Evolutionary conservation across 2,329 filamentous ascomycete genomes (phyloP), one percentile per base, ranked within the genome.

Genomic region (Aspergillus ibericus): DNA sequence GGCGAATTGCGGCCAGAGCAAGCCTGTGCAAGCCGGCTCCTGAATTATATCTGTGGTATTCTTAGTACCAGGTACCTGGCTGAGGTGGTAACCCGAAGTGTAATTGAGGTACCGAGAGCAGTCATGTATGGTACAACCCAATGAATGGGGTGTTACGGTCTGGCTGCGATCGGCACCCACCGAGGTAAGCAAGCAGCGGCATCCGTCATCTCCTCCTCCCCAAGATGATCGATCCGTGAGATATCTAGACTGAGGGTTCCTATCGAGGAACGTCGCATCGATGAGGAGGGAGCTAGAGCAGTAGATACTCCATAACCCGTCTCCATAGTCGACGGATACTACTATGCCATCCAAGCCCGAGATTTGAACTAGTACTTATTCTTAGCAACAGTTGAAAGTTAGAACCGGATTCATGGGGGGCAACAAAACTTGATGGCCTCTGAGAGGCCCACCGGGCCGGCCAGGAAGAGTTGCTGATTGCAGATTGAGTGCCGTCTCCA

Each of bases 11-110:
- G 42, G 40, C 16, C 40, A 50, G 44, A 25, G 47, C 34, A 51
- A 53, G 59, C 47, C 50, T 53, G 52, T 36, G 52, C 49, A 42
- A 36, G 29, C 55, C 55, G 40, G 56, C 44, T 52, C 29, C 47
- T 59, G 40, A 44, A 55, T 49, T 58, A 49, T 32, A 32, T 32
- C 18, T 20, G 16, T 18, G 18, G 18, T 42, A 42, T 42, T 42
- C 38, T 42, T 42, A 42, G 38, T 42, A 42, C 38, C 38, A 42
- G 38, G 38, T 42, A 36, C 34, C 13, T 36, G 13, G n/a, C 34
- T 36, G 34, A 36, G 34, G n/a, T 15, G 34, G 34, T 36, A 36
- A 15, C 34, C 34, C 34, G n/a, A n/a, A 36, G 8, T 15, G 34
- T 36, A 36, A 36, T 36, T 15, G 6, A n/a, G 34, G 34, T 36